Percentiles rank a stretch among this genome's conserved stretches.
Conservation (phyloP, 2,329 filamentous ascomycete species). For the Hypoxylon sp. region DNA sequence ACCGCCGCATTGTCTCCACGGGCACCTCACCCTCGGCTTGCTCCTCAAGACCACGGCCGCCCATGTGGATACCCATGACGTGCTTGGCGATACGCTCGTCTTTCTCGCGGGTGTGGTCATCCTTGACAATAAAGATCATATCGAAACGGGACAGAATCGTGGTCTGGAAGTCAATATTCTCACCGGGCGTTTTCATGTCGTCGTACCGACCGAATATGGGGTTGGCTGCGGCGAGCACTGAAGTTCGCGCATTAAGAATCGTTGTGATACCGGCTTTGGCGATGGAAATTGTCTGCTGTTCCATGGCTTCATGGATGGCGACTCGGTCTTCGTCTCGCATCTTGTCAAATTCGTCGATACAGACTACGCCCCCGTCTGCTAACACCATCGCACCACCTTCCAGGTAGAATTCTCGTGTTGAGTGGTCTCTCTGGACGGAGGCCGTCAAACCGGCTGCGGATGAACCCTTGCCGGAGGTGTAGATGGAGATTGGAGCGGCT, state of each 20-base stretch:
- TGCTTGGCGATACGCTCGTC: slow-evolving; percentile 96
- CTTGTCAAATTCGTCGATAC: slow-evolving; percentile 99
- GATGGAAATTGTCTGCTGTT: slow-evolving; percentile 99
- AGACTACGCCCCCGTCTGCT: slow-evolving; percentile 95
- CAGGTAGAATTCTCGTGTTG: slow-evolving; percentile 94
- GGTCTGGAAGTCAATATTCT: slow-evolving; percentile 99
- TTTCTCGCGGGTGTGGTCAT: slow-evolving; percentile 89
- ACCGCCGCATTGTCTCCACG: slow-evolving; percentile 96
- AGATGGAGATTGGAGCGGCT: slow-evolving; percentile 95
- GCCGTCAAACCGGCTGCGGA: slow-evolving; percentile 97
- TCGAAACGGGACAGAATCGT: slow-evolving; percentile 98
- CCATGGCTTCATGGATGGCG: slow-evolving; percentile 99
- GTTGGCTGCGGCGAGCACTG: slow-evolving; percentile 94
- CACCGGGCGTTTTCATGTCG: slow-evolving; percentile 95
- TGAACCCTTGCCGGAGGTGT: slow-evolving; percentile 98
- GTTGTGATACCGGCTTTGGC: slow-evolving; percentile 99
- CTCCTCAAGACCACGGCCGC: slow-evolving; percentile 83
- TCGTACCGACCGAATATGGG: slow-evolving; percentile 98
- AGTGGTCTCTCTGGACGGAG: slow-evolving; percentile 92
- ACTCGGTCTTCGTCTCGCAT: slow-evolving; percentile 99
- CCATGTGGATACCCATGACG: slow-evolving; percentile 98
- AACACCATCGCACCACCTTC: slow-evolving; percentile 99
- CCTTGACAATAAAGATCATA: slow-evolving; percentile 99
- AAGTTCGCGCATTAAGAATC: slow-evolving; percentile 94
- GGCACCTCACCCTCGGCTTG: slow-evolving; percentile 87